Percentiles rank a stretch among this genome's conserved stretches.
Evolutionary conservation across 371 early-diverging fungal species (phyloP).

Genomic region (Mortierella sp.): DNA sequence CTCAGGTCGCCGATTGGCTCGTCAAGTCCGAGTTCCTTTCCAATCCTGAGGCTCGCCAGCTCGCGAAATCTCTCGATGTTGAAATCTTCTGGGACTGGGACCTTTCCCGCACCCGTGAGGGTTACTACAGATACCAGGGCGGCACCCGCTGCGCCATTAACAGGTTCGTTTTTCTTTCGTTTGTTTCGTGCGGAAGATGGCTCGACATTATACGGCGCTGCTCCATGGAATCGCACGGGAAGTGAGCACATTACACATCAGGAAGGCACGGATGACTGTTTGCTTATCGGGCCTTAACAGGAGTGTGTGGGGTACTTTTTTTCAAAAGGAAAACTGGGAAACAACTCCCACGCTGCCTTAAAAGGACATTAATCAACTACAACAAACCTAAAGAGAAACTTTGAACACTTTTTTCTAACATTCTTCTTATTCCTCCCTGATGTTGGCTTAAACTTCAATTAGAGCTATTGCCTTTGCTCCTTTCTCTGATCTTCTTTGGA

Average conservation of each 20-base stretch:
- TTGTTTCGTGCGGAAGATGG: neutral
- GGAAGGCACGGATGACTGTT: no score
- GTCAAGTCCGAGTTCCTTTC: constrained; percentile 73
- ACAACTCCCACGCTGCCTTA: constrained; percentile 1
- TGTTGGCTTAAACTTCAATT: no score
- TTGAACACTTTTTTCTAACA: neutral
- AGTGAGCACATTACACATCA: no score
- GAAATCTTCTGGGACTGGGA: constrained; percentile 96
- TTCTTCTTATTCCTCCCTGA: neutral
- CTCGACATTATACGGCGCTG: neutral
- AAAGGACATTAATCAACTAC: neutral
- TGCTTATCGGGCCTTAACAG: no score
- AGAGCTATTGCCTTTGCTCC: constrained; percentile 88
- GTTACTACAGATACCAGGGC: constrained; percentile 96
- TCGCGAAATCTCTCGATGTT: constrained; percentile 85
- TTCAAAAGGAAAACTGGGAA: neutral
- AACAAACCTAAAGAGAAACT: neutral
- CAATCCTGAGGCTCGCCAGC: constrained; percentile 83
- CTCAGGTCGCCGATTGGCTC: constrained; percentile 65
- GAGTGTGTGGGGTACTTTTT: neutral
- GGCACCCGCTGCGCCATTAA: constrained; percentile 92
- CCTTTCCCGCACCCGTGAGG: constrained; percentile 92
- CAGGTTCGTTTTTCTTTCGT: constrained; percentile 60
- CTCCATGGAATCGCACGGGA: neutral
- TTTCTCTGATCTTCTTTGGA: constrained; percentile 97